Conservation (phyloP, 2,329 filamentous ascomycete genomes). For the Fusarium sublunatum region DNA sequence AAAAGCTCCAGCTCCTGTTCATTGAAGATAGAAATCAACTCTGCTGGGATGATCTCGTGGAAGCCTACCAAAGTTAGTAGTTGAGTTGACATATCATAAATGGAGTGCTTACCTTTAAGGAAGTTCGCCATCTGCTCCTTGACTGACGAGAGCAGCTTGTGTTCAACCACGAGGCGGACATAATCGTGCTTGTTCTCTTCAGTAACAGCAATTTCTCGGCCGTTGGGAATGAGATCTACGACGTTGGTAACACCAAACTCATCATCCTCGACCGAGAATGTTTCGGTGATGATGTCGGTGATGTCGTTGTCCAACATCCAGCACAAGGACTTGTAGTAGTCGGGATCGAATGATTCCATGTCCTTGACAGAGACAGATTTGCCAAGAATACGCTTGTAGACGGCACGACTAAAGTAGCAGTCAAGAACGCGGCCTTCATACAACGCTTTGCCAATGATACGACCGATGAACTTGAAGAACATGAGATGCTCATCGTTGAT, state of each 20-base stretch:
- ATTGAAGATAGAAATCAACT: constrained; percentile 96
- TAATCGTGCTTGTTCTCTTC: constrained; percentile 99
- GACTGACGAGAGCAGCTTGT: constrained; percentile 90
- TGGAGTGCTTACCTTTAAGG: constrained; percentile 72
- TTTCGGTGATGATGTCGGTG: constrained; percentile 96
- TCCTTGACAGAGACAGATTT: constrained; percentile 97
- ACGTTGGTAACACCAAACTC: constrained; percentile 90
- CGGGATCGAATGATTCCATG: constrained; percentile 97
- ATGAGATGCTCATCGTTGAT: constrained; percentile 95
- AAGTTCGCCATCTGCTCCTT: constrained; percentile 95
- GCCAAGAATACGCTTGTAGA: constrained; percentile 97
- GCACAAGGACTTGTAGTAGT: constrained; percentile 98
- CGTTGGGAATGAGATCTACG: constrained; percentile 87
- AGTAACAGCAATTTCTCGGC: constrained; percentile 91
- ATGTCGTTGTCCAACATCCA: constrained; percentile 99
- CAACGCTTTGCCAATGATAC: constrained; percentile 96
- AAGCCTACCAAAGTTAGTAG: constrained; percentile 69
- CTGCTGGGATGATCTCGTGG: constrained; percentile 96
- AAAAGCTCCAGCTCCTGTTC: constrained; percentile 97
- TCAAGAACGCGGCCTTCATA: constrained; percentile 96
- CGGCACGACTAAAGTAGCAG: constrained; percentile 98
- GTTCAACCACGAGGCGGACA: constrained; percentile 92
- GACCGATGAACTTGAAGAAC: constrained; percentile 99
- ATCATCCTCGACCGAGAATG: constrained; percentile 93
- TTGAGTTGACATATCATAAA: not conserved